These are phyloP conservation scores for Phytopythium vexans DNA, from an alignment of 352 stramenopile genomes.

Conservation along the genomic window DNA sequence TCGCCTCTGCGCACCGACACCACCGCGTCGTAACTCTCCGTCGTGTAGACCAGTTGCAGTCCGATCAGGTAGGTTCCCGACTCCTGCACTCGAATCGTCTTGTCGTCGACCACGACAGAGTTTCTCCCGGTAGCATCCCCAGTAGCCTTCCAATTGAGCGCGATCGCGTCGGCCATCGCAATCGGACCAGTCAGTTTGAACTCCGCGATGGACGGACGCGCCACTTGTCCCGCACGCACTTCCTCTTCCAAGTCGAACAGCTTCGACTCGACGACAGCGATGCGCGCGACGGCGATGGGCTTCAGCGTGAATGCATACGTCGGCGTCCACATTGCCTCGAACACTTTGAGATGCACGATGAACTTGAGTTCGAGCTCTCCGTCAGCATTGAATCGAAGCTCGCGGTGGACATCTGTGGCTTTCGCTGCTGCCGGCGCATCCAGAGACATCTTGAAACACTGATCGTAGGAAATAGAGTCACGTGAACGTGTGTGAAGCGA, in stretches of 20 bases:
- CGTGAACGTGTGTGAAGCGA: neutral
- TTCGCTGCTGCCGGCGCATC: neutral
- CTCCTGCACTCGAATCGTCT: too few relatives aligned
- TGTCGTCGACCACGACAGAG: too few relatives aligned
- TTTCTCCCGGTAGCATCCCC: too few relatives aligned
- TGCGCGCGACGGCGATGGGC: neutral
- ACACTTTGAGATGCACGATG: neutral
- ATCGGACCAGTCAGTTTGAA: neutral
- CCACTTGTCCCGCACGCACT: neutral
- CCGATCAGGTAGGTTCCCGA: too few relatives aligned
- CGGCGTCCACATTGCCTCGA: neutral
- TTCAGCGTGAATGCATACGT: neutral
- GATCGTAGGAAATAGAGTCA: neutral
- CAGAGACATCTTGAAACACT: conserved; percentile 1
- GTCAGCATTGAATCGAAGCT: neutral
- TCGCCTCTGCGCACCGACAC: too few relatives aligned
- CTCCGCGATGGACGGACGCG: neutral
- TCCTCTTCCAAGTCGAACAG: neutral
- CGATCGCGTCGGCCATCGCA: neutral
- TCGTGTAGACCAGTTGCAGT: too few relatives aligned
- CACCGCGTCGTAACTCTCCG: too few relatives aligned
- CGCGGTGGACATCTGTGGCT: neutral
- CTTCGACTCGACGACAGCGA: neutral
- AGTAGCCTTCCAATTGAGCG: too few relatives aligned
- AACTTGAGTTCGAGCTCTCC: neutral